These are phyloP conservation scores for Venustampulla echinocandica DNA, from an alignment of 495 filamentous ascomycete species.

Conservation along the genomic window DNA sequence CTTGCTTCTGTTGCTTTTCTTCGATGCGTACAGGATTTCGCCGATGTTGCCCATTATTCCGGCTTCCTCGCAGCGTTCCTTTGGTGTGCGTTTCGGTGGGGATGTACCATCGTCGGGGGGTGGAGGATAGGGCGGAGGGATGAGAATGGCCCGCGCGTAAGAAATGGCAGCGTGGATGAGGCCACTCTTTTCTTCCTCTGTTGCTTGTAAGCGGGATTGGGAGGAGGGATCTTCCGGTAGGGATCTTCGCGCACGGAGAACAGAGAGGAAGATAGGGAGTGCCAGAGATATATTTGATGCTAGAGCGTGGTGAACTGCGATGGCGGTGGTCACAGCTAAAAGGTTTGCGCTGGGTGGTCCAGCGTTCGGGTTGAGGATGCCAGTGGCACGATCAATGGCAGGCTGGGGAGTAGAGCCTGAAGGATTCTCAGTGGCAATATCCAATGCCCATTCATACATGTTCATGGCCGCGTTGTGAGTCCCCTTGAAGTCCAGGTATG, in stretches of 20 bases:
- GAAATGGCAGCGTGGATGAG: no score
- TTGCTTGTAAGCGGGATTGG: constrained; percentile 10
- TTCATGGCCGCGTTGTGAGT: constrained; percentile 50
- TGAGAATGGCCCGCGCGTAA: constrained; percentile 31
- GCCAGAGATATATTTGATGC: constrained; percentile 52
- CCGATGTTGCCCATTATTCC: constrained; percentile 83
- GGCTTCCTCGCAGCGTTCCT: constrained; percentile 72
- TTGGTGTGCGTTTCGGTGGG: constrained; percentile 48
- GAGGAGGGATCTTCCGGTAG: constrained; percentile 25
- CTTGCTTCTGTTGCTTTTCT: constrained; percentile 22
- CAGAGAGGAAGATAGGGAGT: constrained; percentile 77
- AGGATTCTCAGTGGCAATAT: constrained; percentile 45
- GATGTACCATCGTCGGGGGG: constrained; percentile 56
- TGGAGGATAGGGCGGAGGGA: constrained; percentile 52
- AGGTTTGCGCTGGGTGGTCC: constrained; percentile 58
- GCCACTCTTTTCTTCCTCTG: no score
- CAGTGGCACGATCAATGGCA: constrained; percentile 52
- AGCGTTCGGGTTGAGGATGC: constrained; percentile 45
- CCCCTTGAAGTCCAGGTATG: constrained; percentile 73
- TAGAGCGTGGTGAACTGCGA: constrained; percentile 68
- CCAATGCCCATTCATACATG: constrained; percentile 63
- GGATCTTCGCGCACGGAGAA: constrained; percentile 60
- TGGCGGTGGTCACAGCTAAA: constrained; percentile 61
- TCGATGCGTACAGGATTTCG: constrained; percentile 73
- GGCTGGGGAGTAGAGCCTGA: constrained; percentile 34